Conservation (phyloP, 23 red algal genomes). For the Gracilaria caudata region DNA sequence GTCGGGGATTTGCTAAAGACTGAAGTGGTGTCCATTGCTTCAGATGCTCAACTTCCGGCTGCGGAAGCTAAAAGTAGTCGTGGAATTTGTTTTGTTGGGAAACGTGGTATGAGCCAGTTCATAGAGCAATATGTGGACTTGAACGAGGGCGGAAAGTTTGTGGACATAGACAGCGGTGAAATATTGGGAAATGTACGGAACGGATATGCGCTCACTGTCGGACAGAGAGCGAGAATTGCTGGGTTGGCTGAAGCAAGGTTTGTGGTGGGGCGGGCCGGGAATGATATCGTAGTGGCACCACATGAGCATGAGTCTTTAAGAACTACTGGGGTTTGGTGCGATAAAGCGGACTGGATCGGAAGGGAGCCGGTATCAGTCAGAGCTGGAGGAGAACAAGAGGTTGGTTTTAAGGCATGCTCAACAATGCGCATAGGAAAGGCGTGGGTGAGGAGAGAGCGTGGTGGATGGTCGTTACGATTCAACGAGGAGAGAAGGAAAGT, state of each 20-base stretch:
- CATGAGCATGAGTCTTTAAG: slow-evolving; percentile 16
- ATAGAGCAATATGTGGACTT: slow-evolving; percentile 48
- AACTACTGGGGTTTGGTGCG: slow-evolving; percentile 24
- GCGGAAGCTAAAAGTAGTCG: slow-evolving; percentile 48
- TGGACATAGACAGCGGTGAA: slow-evolving; percentile 62
- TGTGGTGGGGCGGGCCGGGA: slow-evolving; percentile 44
- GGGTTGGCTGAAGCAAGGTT: slow-evolving; percentile 42
- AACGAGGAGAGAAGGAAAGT: slow-evolving; percentile 10
- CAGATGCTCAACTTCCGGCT: slow-evolving; percentile 43
- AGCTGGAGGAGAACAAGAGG: not conserved
- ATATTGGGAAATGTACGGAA: slow-evolving; percentile 22
- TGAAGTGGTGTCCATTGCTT: slow-evolving; percentile 58
- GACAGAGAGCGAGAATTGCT: slow-evolving; percentile 74
- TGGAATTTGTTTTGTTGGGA: slow-evolving; percentile 92
- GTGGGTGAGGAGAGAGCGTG: slow-evolving; percentile 3
- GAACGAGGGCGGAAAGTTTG: slow-evolving; percentile 18
- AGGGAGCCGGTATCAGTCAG: not conserved
- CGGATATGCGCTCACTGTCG: slow-evolving; percentile 35
- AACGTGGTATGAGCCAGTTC: slow-evolving; percentile 56
- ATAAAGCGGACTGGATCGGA: slow-evolving; percentile 48
- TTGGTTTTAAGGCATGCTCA: slow-evolving; percentile 29
- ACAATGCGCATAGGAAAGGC: slow-evolving; percentile 9
- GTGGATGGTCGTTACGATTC: slow-evolving; percentile 28
- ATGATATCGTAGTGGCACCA: slow-evolving; percentile 18
- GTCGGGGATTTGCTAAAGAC: slow-evolving; percentile 70